These are phyloP conservation scores for Camelina hispida DNA, from an alignment of 345 rosid species.

Conservation along the genomic window DNA sequence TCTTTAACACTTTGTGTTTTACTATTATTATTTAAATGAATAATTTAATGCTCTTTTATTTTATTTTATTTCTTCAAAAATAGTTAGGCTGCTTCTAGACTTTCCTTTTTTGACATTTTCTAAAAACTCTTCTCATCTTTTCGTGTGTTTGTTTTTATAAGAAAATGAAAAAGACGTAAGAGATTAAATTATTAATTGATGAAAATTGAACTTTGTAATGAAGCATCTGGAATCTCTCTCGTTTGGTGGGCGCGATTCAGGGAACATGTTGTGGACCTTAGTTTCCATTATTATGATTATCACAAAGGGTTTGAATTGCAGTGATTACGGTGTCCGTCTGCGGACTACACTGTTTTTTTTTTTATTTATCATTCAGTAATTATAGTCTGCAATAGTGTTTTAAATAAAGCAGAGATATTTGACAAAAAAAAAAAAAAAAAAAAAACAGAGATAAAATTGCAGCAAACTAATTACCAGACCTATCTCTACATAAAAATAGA, in stretches of 20 bases:
- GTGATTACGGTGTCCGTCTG: no score
- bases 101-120: neutral
- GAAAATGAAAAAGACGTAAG: neutral
- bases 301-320: no score
- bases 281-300: neutral
- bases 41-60: no score
- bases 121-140: neutral
- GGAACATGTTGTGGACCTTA: constrained; percentile 25
- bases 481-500: no score
- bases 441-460: no score
- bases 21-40: neutral
- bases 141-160: neutral
- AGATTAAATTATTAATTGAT: neutral
- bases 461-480: no score
- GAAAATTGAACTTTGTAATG: constrained; percentile 10
- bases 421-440: no score
- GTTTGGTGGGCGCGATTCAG: constrained; percentile 31
- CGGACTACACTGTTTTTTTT: no score
- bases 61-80: neutral
- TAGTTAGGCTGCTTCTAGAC: constrained; percentile 5
- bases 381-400: no score
- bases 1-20: constrained; percentile 14
- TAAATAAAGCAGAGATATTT: no score
- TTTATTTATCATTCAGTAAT: no score
- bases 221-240: constrained; percentile 37